Evolutionary conservation across 768 basidiomycete species (phyloP).

Genomic region (Trametes cingulata): DNA sequence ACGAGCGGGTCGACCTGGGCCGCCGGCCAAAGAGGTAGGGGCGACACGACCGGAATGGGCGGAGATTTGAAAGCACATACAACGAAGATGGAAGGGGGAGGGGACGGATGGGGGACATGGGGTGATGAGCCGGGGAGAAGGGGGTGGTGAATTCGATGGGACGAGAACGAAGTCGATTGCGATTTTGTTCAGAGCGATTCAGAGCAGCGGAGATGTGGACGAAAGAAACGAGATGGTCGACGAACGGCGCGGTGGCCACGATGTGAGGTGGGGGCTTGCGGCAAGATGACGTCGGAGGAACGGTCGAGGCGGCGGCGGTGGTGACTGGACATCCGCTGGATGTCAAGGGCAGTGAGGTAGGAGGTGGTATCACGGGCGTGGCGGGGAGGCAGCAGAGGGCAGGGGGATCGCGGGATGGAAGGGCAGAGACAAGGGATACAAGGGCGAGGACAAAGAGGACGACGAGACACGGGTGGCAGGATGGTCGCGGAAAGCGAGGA

Average conservation of each 20-base stretch:
- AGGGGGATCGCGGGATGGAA: no score
- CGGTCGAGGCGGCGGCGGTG: neutral
- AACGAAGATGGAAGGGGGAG: neutral
- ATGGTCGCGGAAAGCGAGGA: no score
- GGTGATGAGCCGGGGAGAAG: neutral
- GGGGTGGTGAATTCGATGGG: neutral
- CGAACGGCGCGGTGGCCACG: neutral
- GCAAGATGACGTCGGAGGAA: neutral
- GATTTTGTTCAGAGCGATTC: neutral
- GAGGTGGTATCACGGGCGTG: no score
- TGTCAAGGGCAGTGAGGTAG: neutral
- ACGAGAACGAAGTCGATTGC: neutral
- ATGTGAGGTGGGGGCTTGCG: neutral
- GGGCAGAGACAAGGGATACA: no score
- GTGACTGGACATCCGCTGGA: no score
- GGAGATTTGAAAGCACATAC: neutral
- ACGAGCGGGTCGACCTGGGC: constrained; percentile 4
- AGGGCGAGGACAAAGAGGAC: no score
- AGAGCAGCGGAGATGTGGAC: neutral
- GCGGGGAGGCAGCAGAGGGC: neutral
- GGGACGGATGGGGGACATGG: neutral
- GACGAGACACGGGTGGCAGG: no score
- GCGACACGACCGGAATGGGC: neutral
- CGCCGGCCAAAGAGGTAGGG: neutral
- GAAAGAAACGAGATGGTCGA: neutral